Percentiles rank a stretch among this genome's conserved stretches.
phyloP scores from a whole-genome alignment of 306 rosid species.

The Fragaria ananassa region DNA sequence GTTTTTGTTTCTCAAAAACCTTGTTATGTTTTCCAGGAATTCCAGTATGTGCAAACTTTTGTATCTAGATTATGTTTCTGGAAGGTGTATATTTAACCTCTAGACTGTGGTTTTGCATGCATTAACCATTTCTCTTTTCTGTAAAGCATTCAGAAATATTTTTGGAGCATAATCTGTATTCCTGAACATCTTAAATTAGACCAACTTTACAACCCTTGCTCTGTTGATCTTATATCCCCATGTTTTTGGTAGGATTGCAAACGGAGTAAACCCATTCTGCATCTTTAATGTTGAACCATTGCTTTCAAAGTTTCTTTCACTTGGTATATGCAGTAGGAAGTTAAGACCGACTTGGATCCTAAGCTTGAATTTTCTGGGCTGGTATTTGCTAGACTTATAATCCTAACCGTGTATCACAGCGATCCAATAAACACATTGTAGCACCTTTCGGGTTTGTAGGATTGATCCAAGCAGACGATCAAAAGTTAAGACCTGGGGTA shows the following conservation, averaged over 20 bases:
- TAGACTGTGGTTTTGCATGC: conserved; percentile 4
- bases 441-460: too few relatives aligned
- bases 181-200: not conserved
- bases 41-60: conserved; percentile 7
- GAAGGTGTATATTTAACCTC: conserved; percentile 1
- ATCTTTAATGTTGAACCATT: not conserved
- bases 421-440: too few relatives aligned
- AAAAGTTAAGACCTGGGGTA: too few relatives aligned
- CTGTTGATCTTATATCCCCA: not conserved
- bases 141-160: not conserved
- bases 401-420: too few relatives aligned
- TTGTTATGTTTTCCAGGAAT: conserved; percentile 21
- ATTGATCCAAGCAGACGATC: too few relatives aligned
- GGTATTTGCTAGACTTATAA: too few relatives aligned
- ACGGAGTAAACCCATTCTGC: too few relatives aligned
- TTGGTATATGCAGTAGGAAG: too few relatives aligned
- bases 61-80: conserved; percentile 17
- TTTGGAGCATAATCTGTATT: not conserved
- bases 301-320: not conserved
- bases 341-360: not conserved
- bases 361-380: too few relatives aligned
- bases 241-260: too few relatives aligned
- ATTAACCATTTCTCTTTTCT: not conserved
- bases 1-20: conserved; percentile 16
- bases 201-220: not conserved